Conservation (phyloP, 257 asterid genomes). For the Gentiana dahurica region DNA sequence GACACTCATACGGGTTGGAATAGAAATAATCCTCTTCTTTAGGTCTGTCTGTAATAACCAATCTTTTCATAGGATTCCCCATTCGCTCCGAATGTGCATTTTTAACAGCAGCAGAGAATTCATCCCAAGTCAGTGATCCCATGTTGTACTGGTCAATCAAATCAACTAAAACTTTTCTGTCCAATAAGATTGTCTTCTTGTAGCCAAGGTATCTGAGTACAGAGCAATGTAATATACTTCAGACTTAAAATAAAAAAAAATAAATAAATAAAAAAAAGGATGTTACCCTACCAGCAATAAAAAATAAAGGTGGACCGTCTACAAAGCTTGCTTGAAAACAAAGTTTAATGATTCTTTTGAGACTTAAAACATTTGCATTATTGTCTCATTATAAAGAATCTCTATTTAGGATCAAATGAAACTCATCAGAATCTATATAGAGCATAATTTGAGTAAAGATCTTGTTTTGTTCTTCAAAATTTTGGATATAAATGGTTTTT, state of each 20-base stretch:
- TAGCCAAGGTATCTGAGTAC: constrained; percentile 67
- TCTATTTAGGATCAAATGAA: no score
- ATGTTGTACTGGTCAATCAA: constrained; percentile 56
- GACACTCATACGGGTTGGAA: constrained; percentile 88
- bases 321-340: no score
- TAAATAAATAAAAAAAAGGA: no score
- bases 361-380: no score
- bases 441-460: neutral
- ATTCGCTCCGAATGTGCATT: constrained; percentile 57
- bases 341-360: no score
- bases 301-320: no score
- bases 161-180: constrained; percentile 61
- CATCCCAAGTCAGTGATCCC: constrained; percentile 72
- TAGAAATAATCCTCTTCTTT: constrained; percentile 98
- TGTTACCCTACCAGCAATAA: no score
- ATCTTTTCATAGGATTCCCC: constrained; percentile 69
- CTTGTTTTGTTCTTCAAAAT: neutral
- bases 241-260: constrained; percentile 7
- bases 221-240: no score
- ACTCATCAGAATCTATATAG: no score
- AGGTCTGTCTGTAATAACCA: constrained; percentile 80
- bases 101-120: constrained; percentile 75
- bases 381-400: no score
- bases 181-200: constrained; percentile 77
- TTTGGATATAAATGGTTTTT: no score